Conservation (phyloP, 306 rosid species). For the Urtica urens region DNA sequence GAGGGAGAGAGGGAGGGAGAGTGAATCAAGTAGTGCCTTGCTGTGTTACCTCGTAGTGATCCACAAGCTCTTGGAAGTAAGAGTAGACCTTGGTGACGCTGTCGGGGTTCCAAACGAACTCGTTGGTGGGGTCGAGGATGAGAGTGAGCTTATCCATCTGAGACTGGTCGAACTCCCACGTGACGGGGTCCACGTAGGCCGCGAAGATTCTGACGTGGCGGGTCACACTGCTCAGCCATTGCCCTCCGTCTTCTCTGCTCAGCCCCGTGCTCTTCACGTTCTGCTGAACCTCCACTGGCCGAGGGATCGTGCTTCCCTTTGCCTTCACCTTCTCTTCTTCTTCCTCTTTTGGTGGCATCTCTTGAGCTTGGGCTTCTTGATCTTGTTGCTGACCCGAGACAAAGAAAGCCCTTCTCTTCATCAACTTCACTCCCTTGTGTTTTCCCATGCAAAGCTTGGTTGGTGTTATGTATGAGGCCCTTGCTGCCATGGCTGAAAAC, state of each 20-base stretch:
- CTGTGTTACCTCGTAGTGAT: conserved; percentile 70
- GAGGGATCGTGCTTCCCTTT: conserved; percentile 32
- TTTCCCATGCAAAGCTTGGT: conserved; percentile 43
- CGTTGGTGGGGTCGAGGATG: conserved; percentile 78
- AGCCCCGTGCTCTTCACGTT: conserved; percentile 71
- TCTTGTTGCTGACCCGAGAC: conserved; percentile 44
- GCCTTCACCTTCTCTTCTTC: conserved; percentile 20
- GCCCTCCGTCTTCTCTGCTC: conserved; percentile 87
- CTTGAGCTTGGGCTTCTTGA: conserved; percentile 33
- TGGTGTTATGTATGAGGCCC: conserved; percentile 48
- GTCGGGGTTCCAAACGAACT: conserved; percentile 79
- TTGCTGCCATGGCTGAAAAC: conserved; percentile 53
- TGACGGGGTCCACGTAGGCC: conserved; percentile 70
- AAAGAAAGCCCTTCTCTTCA: conserved; percentile 19
- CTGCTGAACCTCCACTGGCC: conserved; percentile 74
- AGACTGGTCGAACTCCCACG: conserved; percentile 78
- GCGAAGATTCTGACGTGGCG: conserved; percentile 78
- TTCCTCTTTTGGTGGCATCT: conserved; percentile 18
- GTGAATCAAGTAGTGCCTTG: not conserved
- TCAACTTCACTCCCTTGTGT: conserved; percentile 28
- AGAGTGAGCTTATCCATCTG: conserved; percentile 92
- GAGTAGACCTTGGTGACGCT: conserved; percentile 57
- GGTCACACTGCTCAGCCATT: conserved; percentile 61
- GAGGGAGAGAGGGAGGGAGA: not conserved
- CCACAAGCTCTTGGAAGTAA: conserved; percentile 91